Percentiles rank a stretch among this genome's conserved stretches.
Conservation (phyloP, 495 filamentous ascomycete genomes). For the Friedmanniomyces endolithicus region DNA sequence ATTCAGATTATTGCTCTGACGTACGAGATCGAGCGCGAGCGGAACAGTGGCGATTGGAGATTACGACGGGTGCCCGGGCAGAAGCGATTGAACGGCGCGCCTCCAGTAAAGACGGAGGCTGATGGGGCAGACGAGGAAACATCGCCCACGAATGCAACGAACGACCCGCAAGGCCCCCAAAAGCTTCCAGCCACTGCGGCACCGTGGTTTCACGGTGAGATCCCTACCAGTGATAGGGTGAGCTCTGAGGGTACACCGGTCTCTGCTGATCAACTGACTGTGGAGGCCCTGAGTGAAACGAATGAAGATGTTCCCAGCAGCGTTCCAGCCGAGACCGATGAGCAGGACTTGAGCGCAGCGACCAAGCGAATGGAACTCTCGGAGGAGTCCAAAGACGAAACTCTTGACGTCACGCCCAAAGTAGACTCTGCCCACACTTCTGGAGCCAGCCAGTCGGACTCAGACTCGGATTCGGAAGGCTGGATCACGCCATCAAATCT, state of each 20-base stretch:
- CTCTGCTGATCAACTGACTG: background rate
- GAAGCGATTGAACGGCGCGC: slow-evolving; percentile 61
- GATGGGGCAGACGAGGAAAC: background rate
- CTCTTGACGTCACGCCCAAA: background rate
- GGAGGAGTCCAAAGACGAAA: background rate
- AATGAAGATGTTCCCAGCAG: background rate
- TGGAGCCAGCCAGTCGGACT: slow-evolving; percentile 23
- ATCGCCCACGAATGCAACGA: background rate
- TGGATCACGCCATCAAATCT: slow-evolving; percentile 96
- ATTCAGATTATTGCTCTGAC: slow-evolving; percentile 77
- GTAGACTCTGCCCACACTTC: slow-evolving; percentile 16
- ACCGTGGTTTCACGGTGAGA: too few relatives aligned
- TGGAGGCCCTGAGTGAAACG: background rate
- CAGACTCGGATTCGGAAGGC: slow-evolving; percentile 55
- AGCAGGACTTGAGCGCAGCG: background rate
- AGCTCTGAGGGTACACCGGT: background rate
- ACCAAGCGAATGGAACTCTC: background rate
- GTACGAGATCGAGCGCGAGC: slow-evolving; percentile 80
- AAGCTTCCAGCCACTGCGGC: too few relatives aligned
- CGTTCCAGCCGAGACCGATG: background rate
- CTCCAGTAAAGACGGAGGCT: slow-evolving; percentile 26
- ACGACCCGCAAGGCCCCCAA: background rate
- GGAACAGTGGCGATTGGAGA: slow-evolving; percentile 72
- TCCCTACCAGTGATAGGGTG: background rate
- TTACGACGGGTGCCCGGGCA: slow-evolving; percentile 65